Evolutionary conservation across 371 early-diverging fungal genomes (phyloP).

Genomic region (Mucor racemosus): DNA sequence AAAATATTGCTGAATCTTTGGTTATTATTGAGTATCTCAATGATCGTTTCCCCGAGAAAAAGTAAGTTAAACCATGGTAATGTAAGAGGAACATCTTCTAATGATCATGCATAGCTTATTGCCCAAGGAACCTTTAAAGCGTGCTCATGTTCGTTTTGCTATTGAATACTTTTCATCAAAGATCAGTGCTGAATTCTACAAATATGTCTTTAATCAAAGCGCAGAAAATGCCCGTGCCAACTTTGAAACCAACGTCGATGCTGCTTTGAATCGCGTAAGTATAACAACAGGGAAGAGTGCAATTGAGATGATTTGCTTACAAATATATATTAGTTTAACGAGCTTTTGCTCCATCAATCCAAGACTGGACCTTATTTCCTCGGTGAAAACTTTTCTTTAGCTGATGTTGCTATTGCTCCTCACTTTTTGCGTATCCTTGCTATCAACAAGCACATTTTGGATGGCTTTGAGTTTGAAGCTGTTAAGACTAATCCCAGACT

Average conservation of each 20-base stretch:
- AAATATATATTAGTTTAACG: constrained; percentile 36
- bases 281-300: not conserved
- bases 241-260: constrained; percentile 21
- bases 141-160: constrained; percentile 56
- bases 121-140: constrained; percentile 49
- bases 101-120: constrained; percentile 32
- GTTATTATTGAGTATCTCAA: constrained; percentile 55
- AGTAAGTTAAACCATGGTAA: constrained; percentile 33
- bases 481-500: constrained; percentile 35
- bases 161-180: constrained; percentile 59
- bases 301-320: not conserved
- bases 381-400: constrained; percentile 60
- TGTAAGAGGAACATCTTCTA: not conserved
- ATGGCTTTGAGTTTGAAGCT: constrained; percentile 24
- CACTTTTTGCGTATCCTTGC: constrained; percentile 44
- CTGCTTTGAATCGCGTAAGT: constrained; percentile 39
- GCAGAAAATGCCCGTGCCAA: constrained; percentile 32
- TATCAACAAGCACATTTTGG: constrained; percentile 18
- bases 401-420: constrained; percentile 63
- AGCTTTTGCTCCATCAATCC: constrained; percentile 50
- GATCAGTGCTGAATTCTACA: constrained; percentile 36
- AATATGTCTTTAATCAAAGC: constrained; percentile 24
- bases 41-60: constrained; percentile 53
- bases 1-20: constrained; percentile 54
- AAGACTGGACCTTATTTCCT: constrained; percentile 66